Conservation (phyloP, 2,329 filamentous ascomycete species). For the Escovopsis weberi region DNA sequence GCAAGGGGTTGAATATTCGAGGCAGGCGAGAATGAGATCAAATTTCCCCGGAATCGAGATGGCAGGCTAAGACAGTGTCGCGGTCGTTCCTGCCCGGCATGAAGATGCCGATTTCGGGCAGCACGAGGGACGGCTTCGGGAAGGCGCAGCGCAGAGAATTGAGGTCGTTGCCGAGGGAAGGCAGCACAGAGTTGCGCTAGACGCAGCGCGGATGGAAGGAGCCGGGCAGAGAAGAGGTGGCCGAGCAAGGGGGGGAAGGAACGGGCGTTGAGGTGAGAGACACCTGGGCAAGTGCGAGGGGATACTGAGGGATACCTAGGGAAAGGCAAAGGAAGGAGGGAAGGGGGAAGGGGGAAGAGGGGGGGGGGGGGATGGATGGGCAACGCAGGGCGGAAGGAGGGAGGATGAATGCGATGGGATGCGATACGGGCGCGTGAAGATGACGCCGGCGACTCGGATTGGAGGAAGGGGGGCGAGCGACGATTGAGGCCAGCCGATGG, state of each 20-base stretch:
- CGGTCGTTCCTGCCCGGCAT: constrained; percentile 5
- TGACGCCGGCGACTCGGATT: no score
- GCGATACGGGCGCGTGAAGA: no score
- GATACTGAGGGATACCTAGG: background rate
- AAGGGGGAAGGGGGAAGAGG: no score
- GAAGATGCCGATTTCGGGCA: constrained; percentile 10
- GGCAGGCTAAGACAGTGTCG: background rate
- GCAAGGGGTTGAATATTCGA: background rate
- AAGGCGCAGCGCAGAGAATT: constrained; percentile 5
- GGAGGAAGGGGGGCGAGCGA: no score
- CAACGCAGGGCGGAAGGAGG: no score
- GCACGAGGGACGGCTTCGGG: constrained; percentile 7
- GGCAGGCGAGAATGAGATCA: background rate
- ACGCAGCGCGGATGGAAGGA: constrained; percentile 3
- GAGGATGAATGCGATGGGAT: no score
- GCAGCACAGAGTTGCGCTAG: constrained; percentile 1
- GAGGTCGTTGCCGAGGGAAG: background rate
- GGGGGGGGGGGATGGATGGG: no score
- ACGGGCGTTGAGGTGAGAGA: background rate
- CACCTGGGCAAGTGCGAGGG: background rate
- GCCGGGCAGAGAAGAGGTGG: background rate
- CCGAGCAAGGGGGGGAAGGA: background rate
- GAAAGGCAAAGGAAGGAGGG: no score
- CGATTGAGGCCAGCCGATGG: no score
- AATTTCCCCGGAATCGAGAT: background rate